phyloP scores from a whole-genome alignment of 345 rosid genomes.

The Turritis glabra region DNA sequence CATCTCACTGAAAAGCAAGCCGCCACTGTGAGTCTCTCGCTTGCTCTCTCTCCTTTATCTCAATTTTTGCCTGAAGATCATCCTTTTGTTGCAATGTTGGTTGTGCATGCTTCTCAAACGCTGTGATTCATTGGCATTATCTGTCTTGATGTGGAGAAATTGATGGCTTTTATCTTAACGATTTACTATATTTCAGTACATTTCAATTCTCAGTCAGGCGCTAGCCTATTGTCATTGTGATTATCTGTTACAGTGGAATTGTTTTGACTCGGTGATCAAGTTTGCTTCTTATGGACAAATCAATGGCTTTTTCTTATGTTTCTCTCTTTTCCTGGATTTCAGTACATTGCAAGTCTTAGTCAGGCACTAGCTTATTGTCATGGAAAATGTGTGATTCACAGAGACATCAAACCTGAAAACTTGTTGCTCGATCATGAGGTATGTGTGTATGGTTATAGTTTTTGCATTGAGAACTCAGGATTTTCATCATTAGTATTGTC shows the following conservation, averaged over 20 bases:
- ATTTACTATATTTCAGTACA: too few relatives aligned
- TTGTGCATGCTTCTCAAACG: conserved; percentile 11
- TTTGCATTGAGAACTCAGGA: background rate
- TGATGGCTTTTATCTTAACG: background rate
- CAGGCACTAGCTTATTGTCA: conserved; percentile 91
- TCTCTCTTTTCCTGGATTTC: conserved; percentile 25
- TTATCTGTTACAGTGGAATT: too few relatives aligned
- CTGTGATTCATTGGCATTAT: background rate
- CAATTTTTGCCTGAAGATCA: background rate
- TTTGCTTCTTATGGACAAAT: background rate
- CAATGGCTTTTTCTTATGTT: background rate
- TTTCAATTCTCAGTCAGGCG: too few relatives aligned
- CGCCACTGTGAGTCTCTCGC: conserved; percentile 60
- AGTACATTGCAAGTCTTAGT: conserved; percentile 91
- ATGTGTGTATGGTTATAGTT: conserved; percentile 15
- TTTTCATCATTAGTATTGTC: background rate
- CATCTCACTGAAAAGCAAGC: conserved; percentile 68
- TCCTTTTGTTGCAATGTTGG: background rate
- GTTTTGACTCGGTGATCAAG: too few relatives aligned
- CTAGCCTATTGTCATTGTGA: too few relatives aligned
- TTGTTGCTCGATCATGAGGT: conserved; percentile 97
- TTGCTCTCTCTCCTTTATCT: background rate
- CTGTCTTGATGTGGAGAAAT: background rate
- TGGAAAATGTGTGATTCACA: conserved; percentile 86
- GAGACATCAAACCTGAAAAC: conserved; percentile 98